These are phyloP conservation scores for Tylopilus sp. DNA, from an alignment of 1,284 basidiomycete genomes.

Conservation along the genomic window DNA sequence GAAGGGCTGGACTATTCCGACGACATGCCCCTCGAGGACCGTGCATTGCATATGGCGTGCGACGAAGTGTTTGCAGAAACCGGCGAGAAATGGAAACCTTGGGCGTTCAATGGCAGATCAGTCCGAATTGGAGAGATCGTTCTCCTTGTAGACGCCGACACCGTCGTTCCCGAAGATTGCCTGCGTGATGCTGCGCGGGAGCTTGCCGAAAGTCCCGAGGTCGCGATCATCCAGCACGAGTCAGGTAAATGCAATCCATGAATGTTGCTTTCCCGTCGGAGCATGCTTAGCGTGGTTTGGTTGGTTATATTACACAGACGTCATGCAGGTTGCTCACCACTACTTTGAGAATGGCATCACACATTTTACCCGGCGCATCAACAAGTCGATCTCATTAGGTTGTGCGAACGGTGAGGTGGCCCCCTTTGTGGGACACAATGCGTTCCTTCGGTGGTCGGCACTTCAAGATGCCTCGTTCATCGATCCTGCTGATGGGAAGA, in stretches of 20 bases:
- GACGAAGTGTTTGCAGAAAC: conserved; percentile 62
- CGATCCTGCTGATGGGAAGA: conserved; percentile 51
- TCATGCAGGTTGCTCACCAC: conserved; percentile 82
- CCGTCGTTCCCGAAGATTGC: conserved; percentile 82
- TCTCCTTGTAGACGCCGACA: conserved; percentile 76
- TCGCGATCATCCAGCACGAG: conserved; percentile 83
- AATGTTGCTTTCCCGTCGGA: neutral
- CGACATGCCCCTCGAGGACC: conserved; percentile 57
- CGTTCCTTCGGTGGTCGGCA: conserved; percentile 82
- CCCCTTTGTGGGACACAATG: conserved; percentile 87
- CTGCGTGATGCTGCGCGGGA: conserved; percentile 82
- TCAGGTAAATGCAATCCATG: conserved; percentile 42
- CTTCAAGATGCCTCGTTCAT: conserved; percentile 75
- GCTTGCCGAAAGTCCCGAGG: conserved; percentile 57
- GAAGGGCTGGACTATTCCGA: conserved; percentile 30
- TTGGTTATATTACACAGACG: conserved; percentile 42
- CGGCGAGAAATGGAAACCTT: conserved; percentile 58
- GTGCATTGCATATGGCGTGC: conserved; percentile 60
- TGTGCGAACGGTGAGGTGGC: conserved; percentile 78
- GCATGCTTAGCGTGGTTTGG: neutral
- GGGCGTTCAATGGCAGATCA: conserved; percentile 59
- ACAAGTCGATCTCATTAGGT: conserved; percentile 70
- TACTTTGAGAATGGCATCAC: conserved; percentile 87
- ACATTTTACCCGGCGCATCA: conserved; percentile 79
- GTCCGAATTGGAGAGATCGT: conserved; percentile 64